Conservation (phyloP, 495 filamentous ascomycete genomes). For the Penicillium maclennaniae region DNA sequence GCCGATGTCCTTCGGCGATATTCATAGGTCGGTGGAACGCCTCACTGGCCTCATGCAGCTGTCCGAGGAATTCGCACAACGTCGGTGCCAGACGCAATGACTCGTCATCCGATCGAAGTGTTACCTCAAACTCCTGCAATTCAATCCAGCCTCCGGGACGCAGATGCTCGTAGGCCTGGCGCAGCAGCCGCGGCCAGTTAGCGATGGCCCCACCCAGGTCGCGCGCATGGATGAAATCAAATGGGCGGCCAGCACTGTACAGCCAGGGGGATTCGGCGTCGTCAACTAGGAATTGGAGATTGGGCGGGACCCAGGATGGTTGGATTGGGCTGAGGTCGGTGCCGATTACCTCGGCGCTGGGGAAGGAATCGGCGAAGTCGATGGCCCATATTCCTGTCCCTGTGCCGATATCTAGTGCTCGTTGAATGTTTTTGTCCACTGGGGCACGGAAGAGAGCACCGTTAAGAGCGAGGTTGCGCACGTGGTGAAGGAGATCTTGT, state of each 20-base stretch:
- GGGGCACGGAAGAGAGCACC: conserved; percentile 61
- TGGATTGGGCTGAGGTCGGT: conserved; percentile 35
- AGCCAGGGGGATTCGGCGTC: conserved; percentile 50
- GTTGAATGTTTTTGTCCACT: conserved; percentile 50
- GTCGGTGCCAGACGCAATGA: conserved; percentile 29
- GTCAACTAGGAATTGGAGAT: conserved; percentile 46
- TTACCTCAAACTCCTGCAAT: conserved; percentile 49
- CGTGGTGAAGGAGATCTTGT: conserved; percentile 48
- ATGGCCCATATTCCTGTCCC: conserved; percentile 65
- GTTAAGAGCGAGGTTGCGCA: conserved; percentile 47
- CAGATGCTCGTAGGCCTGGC: conserved; percentile 37
- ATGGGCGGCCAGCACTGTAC: conserved; percentile 36
- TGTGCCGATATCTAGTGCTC: conserved; percentile 66
- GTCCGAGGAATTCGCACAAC: conserved; percentile 29
- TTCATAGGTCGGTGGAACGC: conserved; percentile 40
- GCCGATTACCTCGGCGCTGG: conserved; percentile 44
- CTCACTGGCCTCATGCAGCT: conserved; percentile 32
- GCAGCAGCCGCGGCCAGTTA: conserved; percentile 41
- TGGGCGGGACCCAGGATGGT: conserved; percentile 42
- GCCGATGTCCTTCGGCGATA: conserved; percentile 29
- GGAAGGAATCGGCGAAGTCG: conserved; percentile 54
- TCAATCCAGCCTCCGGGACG: conserved; percentile 54
- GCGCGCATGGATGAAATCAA: conserved; percentile 49
- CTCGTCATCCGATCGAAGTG: conserved; percentile 40
- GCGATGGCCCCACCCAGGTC: conserved; percentile 43